Evolutionary conservation across 2,329 filamentous ascomycete species (phyloP).

Genomic region (Alternaria longipes): DNA sequence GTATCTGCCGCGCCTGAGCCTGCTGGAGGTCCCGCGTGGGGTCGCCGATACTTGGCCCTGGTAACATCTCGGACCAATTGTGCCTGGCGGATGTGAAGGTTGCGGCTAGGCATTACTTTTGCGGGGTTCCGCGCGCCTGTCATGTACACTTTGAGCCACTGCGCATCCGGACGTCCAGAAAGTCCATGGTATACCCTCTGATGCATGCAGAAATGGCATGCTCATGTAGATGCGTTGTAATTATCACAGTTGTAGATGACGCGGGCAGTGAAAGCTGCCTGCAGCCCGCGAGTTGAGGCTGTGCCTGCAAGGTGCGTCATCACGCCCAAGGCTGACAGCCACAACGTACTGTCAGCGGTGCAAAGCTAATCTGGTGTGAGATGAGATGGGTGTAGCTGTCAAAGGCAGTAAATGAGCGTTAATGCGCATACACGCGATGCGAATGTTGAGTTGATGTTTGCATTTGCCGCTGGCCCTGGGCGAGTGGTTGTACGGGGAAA

Average conservation of each 20-base stretch:
- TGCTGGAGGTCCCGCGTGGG: constrained; percentile 12
- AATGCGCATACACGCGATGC: not conserved
- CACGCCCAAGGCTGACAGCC: not conserved
- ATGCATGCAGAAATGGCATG: not conserved
- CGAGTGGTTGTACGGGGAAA: constrained; percentile 1
- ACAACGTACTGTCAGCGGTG: not conserved
- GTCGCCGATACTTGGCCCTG: constrained; percentile 2
- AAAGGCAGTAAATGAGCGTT: constrained; percentile 4
- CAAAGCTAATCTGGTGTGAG: not conserved
- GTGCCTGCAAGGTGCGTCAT: not conserved
- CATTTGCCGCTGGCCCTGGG: constrained; percentile 5
- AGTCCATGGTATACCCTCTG: not conserved
- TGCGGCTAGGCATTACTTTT: constrained; percentile 6
- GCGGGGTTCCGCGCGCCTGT: constrained; percentile 3
- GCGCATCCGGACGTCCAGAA: not conserved
- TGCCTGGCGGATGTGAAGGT: not conserved
- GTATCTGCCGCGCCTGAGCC: constrained; percentile 4
- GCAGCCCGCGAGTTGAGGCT: not conserved
- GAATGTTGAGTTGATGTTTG: constrained; percentile 1
- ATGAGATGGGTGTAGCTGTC: not conserved
- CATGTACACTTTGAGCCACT: not conserved
- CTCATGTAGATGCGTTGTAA: not conserved
- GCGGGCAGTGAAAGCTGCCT: not conserved
- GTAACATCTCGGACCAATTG: constrained; percentile 1
- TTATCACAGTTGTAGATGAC: not conserved